phyloP scores from a whole-genome alignment of 1,284 basidiomycete species.

The Leccinum pallidistipes region DNA sequence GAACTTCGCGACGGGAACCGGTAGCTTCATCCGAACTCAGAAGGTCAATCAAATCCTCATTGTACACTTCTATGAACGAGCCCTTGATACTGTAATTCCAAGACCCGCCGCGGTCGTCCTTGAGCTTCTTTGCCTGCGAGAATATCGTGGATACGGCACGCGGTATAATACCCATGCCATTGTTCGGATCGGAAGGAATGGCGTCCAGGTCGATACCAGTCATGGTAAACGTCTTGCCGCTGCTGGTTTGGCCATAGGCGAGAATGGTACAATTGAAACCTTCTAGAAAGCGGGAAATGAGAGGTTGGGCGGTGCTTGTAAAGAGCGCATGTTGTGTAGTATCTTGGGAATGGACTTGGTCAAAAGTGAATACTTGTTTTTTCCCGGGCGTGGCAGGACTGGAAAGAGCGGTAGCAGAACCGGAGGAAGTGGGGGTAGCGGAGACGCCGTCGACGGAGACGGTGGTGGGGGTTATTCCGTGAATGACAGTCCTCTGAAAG shows the following conservation, averaged over 20 bases:
- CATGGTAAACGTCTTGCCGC: slow-evolving; percentile 98
- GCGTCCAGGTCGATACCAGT: slow-evolving; percentile 86
- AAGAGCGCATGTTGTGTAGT: slow-evolving; percentile 87
- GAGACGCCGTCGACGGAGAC: slow-evolving; percentile 74
- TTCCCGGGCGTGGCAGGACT: slow-evolving; percentile 48
- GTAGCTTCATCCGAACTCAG: slow-evolving; percentile 69
- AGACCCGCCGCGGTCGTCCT: slow-evolving; percentile 68
- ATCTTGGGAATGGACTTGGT: slow-evolving; percentile 86
- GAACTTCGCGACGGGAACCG: slow-evolving; percentile 76
- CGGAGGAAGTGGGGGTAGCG: slow-evolving; percentile 44
- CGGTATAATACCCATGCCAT: slow-evolving; percentile 92
- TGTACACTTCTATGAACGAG: slow-evolving; percentile 97
- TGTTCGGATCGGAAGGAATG: slow-evolving; percentile 70
- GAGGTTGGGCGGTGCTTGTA: slow-evolving; percentile 78
- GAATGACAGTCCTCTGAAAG: slow-evolving; percentile 89
- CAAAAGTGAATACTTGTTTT: slow-evolving; percentile 91
- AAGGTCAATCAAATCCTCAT: slow-evolving; percentile 94
- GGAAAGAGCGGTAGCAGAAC: slow-evolving; percentile 50
- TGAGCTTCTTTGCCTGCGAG: slow-evolving; percentile 70
- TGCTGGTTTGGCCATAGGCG: slow-evolving; percentile 97
- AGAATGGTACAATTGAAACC: slow-evolving; percentile 98
- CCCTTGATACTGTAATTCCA: slow-evolving; percentile 80
- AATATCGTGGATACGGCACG: slow-evolving; percentile 94
- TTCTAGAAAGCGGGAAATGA: slow-evolving; percentile 89
- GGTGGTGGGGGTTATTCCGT: slow-evolving; percentile 65